Percentiles rank a stretch among this genome's conserved stretches.
These are phyloP conservation scores for Candida krabiensis DNA, from an alignment of 805 yeast species.

Conservation along the genomic window DNA sequence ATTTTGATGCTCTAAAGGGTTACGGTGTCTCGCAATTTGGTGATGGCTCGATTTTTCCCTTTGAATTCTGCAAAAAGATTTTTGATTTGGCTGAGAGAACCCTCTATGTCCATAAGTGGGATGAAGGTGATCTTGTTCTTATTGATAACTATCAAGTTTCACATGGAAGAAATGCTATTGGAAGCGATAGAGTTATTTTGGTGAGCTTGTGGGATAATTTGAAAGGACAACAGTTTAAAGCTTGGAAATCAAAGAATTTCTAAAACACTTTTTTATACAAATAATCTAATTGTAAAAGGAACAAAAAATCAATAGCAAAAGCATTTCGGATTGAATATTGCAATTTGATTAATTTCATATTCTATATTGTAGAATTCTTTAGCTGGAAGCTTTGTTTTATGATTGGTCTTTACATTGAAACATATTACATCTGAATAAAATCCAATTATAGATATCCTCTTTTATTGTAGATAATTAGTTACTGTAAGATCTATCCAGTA, in stretches of 20 bases:
- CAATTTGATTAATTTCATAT: too few relatives aligned
- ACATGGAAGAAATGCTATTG: slow-evolving; percentile 35
- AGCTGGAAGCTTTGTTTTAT: too few relatives aligned
- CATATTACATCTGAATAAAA: too few relatives aligned
- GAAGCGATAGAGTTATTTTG: slow-evolving; percentile 29
- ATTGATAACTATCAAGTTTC: slow-evolving; percentile 35
- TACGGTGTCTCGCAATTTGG: slow-evolving; percentile 15
- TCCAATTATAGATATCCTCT: too few relatives aligned
- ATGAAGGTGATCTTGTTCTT: slow-evolving; percentile 33
- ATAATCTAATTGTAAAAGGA: too few relatives aligned
- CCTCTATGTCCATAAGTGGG: slow-evolving; percentile 30
- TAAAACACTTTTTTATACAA: too few relatives aligned
- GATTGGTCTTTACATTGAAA: too few relatives aligned
- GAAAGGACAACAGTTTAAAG: too few relatives aligned
- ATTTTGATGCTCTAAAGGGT: slow-evolving; percentile 3
- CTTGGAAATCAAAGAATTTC: too few relatives aligned
- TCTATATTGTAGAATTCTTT: too few relatives aligned
- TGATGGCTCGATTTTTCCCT: slow-evolving; percentile 18
- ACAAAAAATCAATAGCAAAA: too few relatives aligned
- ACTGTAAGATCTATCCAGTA: slow-evolving; percentile 11
- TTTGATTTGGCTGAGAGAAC: slow-evolving; percentile 14
- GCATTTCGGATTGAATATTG: too few relatives aligned
- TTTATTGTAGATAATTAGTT: background rate
- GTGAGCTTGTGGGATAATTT: slow-evolving; percentile 42
- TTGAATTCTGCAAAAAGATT: slow-evolving; percentile 19